Evolutionary conservation across 2,329 filamentous ascomycete species (phyloP), one percentile per base, ranked within the genome.

Genomic region (Aspergillus proliferans): DNA sequence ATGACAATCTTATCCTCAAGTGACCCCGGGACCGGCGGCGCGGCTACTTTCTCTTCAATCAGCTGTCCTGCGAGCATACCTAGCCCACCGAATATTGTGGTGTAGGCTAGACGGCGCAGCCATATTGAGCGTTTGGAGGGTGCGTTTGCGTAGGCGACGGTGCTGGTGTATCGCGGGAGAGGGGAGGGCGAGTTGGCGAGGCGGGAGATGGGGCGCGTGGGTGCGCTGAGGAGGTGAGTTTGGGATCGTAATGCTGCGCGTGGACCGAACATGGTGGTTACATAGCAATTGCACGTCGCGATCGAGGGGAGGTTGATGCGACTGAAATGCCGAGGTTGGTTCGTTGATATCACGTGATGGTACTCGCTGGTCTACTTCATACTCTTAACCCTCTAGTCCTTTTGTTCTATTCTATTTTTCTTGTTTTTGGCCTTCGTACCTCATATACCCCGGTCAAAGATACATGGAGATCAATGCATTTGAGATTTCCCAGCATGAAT

Each of bases 71-170:
- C 47, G 5, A 47, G 49, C n/a, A 62, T 48, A 19, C 70, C 69
- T 4, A 71, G 43, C 8, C 49, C 47, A 10, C 63, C 64, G 51
- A 72, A 72, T 4, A 69, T 52, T 9, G 56, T 56, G 4, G 58
- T 57, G 51, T 70, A 72, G 15, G 68, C 41, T 21, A 67, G 47
- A 38, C 66, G 64, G 38, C 69, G 69, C 21, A 57, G 59, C 67
- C 67, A 70, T 55, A 55, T 61, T 45, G 58, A 63, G 24, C 54
- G 48, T 50, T 51, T 50, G 15, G 52, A 52, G 3, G 34, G n/a
- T 28, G 58, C 26, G 45, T 49, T 48, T 36, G 48, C 46, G 18
- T 55, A 50, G 47, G 59, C 45, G 30, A 48, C 42, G 15, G 58
- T 60, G 51, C 57, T 60, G 49, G 51, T 30, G 28, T 57, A 53